These are phyloP conservation scores for Kuraishia cidri DNA, from an alignment of 805 yeast species.

Conservation along the genomic window DNA sequence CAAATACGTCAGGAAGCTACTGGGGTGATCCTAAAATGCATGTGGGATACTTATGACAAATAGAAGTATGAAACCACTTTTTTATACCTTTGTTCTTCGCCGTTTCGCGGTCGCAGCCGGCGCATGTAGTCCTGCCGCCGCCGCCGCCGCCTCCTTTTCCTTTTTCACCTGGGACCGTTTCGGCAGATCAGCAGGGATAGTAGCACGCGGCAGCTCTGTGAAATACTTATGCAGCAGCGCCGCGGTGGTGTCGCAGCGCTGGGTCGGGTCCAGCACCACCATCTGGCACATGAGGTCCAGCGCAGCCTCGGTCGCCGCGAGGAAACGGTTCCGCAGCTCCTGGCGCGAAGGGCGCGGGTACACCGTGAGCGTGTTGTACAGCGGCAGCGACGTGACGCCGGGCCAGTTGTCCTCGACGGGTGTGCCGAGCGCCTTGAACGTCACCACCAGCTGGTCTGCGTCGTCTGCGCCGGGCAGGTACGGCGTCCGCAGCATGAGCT, in stretches of 20 bases:
- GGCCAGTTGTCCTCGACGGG: constrained; percentile 94
- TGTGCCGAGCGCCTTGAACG: constrained; percentile 92
- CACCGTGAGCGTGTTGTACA: constrained; percentile 61
- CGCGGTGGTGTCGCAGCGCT: constrained; percentile 53
- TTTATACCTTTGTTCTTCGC: constrained; percentile 8
- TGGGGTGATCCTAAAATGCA: constrained; percentile 2
- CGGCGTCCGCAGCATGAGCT: constrained; percentile 89
- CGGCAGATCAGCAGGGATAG: constrained; percentile 59
- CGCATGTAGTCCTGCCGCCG: constrained; percentile 4
- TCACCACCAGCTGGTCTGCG: constrained; percentile 82
- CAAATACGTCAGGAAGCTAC: constrained; percentile 44
- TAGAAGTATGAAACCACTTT: neutral
- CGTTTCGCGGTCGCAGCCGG: constrained; percentile 4
- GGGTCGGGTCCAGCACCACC: constrained; percentile 72
- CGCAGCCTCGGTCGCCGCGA: constrained; percentile 86
- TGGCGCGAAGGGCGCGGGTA: constrained; percentile 80
- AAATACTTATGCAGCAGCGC: constrained; percentile 66
- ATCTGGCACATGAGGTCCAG: constrained; percentile 64
- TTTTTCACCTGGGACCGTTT: too few relatives aligned
- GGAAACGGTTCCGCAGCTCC: constrained; percentile 74
- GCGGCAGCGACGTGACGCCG: constrained; percentile 70
- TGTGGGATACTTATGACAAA: constrained; percentile 6
- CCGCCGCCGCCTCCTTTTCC: neutral
- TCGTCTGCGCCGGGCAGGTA: constrained; percentile 92
- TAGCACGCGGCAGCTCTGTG: constrained; percentile 65